Conservation (phyloP, 2,329 filamentous ascomycete species). For the Pezizomycotina sp. region DNA sequence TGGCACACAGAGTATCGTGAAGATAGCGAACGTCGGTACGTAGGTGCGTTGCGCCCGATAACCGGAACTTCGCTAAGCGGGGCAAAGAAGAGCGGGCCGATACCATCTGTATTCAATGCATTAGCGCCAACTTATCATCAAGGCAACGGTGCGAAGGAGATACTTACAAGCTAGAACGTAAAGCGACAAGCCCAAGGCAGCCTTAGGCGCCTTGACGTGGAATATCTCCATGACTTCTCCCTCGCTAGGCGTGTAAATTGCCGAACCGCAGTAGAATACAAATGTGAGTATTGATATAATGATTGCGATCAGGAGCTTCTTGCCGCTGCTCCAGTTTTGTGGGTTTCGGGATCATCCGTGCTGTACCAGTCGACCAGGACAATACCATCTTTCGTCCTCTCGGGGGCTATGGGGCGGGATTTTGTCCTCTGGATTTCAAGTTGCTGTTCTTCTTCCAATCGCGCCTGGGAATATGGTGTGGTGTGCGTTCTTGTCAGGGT, state of each 20-base stretch:
- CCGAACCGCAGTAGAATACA: conserved; percentile 39
- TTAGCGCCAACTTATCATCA: too few species aligned
- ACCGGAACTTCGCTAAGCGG: conserved; percentile 50
- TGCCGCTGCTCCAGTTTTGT: conserved; percentile 37
- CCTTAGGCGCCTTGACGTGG: conserved; percentile 36
- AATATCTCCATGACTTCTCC: conserved; percentile 38
- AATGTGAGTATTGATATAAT: conserved; percentile 44
- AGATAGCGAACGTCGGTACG: conserved; percentile 49
- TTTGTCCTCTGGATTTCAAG: conserved; percentile 31
- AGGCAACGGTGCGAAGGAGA: too few species aligned
- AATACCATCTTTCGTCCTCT: conserved; percentile 35
- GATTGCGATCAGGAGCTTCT: conserved; percentile 31
- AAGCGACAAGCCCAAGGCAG: conserved; percentile 43
- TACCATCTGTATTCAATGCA: conserved; percentile 36
- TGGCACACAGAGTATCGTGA: conserved; percentile 49
- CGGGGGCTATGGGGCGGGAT: conserved; percentile 36
- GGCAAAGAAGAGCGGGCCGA: conserved; percentile 48
- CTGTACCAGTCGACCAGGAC: conserved; percentile 40
- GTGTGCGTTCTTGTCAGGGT: conserved; percentile 19
- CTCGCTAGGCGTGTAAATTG: conserved; percentile 38
- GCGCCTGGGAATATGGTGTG: conserved; percentile 29
- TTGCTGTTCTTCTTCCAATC: conserved; percentile 30
- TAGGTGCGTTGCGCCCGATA: conserved; percentile 55
- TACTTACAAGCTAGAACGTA: conserved; percentile 50
- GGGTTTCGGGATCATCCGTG: conserved; percentile 41